Evolutionary conservation across 2,329 filamentous ascomycete species (phyloP).

Genomic region (Aspergillus neotritici): DNA sequence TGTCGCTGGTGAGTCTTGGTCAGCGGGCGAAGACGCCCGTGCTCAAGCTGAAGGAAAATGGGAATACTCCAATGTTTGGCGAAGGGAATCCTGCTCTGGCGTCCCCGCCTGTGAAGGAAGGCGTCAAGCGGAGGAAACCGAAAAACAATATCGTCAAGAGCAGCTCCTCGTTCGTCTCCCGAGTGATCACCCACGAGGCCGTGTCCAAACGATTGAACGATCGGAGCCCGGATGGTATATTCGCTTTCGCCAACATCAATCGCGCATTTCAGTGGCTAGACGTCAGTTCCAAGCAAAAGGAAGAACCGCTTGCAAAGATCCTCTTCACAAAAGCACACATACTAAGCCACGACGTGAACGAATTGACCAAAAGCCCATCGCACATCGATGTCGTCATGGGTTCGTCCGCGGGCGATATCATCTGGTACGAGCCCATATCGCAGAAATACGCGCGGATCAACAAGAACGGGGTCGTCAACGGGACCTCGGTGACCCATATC

Average conservation of each 20-base stretch:
- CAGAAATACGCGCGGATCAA: slow-evolving; percentile 94
- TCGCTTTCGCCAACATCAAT: slow-evolving; percentile 93
- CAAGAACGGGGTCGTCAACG: slow-evolving; percentile 91
- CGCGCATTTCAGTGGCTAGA: slow-evolving; percentile 96
- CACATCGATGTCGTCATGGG: slow-evolving; percentile 93
- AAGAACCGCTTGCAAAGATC: slow-evolving; percentile 90
- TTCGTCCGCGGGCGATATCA: slow-evolving; percentile 92
- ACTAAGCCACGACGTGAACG: slow-evolving; percentile 88
- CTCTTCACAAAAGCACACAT: slow-evolving; percentile 95
- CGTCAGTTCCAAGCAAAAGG: slow-evolving; percentile 62
- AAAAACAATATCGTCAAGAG: slow-evolving; percentile 99
- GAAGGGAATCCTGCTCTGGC: slow-evolving; percentile 74
- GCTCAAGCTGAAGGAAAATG: slow-evolving; percentile 45
- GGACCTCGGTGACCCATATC: slow-evolving; percentile 77
- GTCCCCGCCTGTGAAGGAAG: slow-evolving; percentile 58
- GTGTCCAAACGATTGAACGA: slow-evolving; percentile 74
- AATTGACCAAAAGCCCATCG: slow-evolving; percentile 66
- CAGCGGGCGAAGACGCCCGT: slow-evolving; percentile 46
- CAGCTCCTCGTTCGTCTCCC: slow-evolving; percentile 96
- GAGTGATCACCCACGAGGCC: slow-evolving; percentile 84
- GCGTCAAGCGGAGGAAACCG: slow-evolving; percentile 75
- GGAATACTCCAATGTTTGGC: slow-evolving; percentile 64
- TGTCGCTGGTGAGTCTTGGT: slow-evolving; percentile 71
- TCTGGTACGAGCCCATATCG: slow-evolving; percentile 97
- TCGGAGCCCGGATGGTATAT: slow-evolving; percentile 69